Base-by-base conservation (phyloP, 1,284 basidiomycete species). In the Coniophora puteana region DNA sequence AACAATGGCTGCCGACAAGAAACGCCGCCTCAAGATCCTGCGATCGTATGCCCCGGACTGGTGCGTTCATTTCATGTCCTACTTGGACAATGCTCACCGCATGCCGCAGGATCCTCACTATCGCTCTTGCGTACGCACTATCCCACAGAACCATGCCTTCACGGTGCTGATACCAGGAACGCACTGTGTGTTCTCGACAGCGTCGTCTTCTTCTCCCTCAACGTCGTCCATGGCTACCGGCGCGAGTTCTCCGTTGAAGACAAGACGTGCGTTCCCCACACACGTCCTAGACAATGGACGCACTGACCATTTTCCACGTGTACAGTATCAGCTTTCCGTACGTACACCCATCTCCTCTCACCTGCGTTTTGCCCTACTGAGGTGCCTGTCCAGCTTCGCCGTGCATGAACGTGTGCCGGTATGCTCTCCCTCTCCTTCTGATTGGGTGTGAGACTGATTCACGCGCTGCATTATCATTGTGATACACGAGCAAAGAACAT, bases 381-480 rank as follows among this genome's bases (percentile, higher is more conserved):
- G 38, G 38, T 38, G 66, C 71, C 33, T 65, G 68, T 73, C 69
- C 50, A 88, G 92, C 3, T 90, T 74, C 65, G 83, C 93, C 2
- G 70, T 78, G 5, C 75, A 89, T 36, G 92, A 98, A 65, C 83
- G 93, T 26, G 81, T 98, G 3, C 89, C 93, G 0, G 83, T 88
- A 41, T 51, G 70, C 65, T 53, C 44, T 18, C 7, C 26, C 20
- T 40, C 35, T 16, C 25, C 25, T 20, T 17, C 20, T 8, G 1
- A 27, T 6, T 5, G n/a, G n/a, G n/a, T n/a, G n/a, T n/a, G n/a
- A n/a, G n/a, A n/a, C n/a, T n/a, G n/a, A n/a, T 24, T 33, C 24
- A 14, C 39, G 20, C 36, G 29, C 24, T 32, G 18, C 26, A 16
- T 43, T 28, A 23, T 38, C 22, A 25, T 33, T 20, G 22, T 28